Base-by-base conservation (phyloP, 2,329 filamentous ascomycete genomes). In the Penicillium sp. region DNA sequence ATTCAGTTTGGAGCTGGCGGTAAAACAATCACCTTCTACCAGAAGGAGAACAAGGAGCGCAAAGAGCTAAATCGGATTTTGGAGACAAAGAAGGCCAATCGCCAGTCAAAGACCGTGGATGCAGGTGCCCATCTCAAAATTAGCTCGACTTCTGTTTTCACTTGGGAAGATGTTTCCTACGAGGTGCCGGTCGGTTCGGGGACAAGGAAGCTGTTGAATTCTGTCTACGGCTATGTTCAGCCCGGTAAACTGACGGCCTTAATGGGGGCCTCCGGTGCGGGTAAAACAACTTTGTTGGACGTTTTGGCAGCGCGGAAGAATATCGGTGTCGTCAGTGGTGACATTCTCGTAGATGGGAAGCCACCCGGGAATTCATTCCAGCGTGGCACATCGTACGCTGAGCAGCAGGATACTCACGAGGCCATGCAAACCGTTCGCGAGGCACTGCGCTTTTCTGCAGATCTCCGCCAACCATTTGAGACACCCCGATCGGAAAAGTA, bases 251-350 rank as follows among this genome's bases (percentile, higher is more conserved):
- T 80, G 22, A 79, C 76, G 5, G 78, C 78, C 6, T 60, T 81
- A 36, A 80, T 79, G 77, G 78, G 76, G 4, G 76, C 76, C 13
- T 81, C 78, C 3, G 82, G 82, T n/a, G 90, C 90, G 4, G 90
- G 90, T 44, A 95, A 95, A 74, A 94, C 90, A 0, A 95, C 90
- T 0, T 76, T 95, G 0, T 76, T 95, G 2, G 89, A 95, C 63
- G 88, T 92, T 1, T 75, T 95, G 10, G 84, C 85, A 1, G 74
- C 79, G 5, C 73, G 85, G 50, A 85, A 84, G 69, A 86, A 81
- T 57, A 83, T 86, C 54, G 84, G 85, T 57, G 81, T 85, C 5
- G 81, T 87, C 45, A 72, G 71, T 30, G 85, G 85, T 38, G 81
- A 86, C 54, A 81, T 84, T 47, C 75, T 87, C 18, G 79, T 87